Evolutionary conservation across 2,329 filamentous ascomycete species (phyloP).

Genomic region (Xylaria digitata): DNA sequence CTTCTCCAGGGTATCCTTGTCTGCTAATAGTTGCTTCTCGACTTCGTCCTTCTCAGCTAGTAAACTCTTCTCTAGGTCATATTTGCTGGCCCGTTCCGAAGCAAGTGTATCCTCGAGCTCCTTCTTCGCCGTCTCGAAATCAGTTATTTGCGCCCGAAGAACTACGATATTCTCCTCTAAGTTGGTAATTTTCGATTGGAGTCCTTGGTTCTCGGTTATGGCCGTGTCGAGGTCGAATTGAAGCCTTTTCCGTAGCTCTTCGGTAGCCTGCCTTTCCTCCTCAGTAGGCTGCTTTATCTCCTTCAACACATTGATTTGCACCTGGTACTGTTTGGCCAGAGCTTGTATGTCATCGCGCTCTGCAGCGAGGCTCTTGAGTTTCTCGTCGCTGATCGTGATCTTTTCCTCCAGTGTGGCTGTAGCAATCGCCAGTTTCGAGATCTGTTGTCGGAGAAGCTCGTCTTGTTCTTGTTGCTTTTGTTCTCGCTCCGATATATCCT

Average conservation of each 20-base stretch:
- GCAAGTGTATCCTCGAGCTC: conserved; percentile 35
- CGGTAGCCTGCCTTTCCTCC: conserved; percentile 40
- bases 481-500: conserved; percentile 42
- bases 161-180: conserved; percentile 48
- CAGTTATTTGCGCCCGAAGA: conserved; percentile 46
- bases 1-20: conserved; percentile 37
- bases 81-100: conserved; percentile 35
- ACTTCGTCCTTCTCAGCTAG: conserved; percentile 27
- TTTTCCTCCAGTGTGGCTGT: conserved; percentile 44
- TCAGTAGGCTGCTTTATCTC: conserved; percentile 32
- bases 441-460: conserved; percentile 43
- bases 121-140: conserved; percentile 40
- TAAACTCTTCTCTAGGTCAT: conserved; percentile 33
- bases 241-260: conserved; percentile 48
- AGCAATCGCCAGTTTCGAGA: conserved; percentile 42
- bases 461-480: conserved; percentile 44
- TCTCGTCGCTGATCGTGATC: conserved; percentile 44
- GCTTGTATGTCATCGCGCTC: conserved; percentile 44
- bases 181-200: conserved; percentile 45
- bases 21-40: conserved; percentile 37
- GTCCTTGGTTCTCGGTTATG: conserved; percentile 44
- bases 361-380: conserved; percentile 43
- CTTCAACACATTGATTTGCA: conserved; percentile 40
- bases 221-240: conserved; percentile 44
- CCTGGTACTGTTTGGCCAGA: conserved; percentile 38